Conservation (phyloP, 73 alveolate species). For the Breviolum minutum region DNA sequence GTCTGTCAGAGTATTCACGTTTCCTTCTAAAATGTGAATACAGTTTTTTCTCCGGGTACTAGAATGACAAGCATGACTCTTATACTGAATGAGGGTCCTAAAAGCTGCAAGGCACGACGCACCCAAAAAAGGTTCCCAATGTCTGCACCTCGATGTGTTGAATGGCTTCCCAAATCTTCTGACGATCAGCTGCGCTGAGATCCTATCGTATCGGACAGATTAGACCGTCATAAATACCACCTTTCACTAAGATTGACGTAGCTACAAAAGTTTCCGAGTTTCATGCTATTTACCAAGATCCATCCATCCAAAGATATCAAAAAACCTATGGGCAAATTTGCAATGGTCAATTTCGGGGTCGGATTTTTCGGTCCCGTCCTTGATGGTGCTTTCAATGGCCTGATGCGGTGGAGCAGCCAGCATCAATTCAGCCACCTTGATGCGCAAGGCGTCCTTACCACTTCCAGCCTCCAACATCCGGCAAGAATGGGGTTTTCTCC, state of each 20-base stretch:
- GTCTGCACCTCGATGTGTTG: neutral
- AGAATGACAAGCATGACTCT: no score
- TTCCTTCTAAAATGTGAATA: no score
- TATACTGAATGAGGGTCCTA: no score
- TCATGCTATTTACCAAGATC: neutral
- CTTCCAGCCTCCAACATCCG: neutral
- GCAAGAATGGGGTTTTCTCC: neutral
- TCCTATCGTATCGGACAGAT: neutral
- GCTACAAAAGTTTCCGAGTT: neutral
- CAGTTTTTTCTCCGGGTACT: no score
- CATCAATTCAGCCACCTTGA: conserved; percentile 21
- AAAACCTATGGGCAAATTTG: neutral
- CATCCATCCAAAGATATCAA: neutral
- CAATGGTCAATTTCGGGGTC: neutral
- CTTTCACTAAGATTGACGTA: neutral
- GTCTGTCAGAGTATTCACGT: no score
- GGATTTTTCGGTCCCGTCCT: no score
- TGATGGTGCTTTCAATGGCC: neutral
- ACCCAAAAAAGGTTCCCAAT: neutral
- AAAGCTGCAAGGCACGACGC: neutral
- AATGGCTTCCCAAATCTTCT: neutral
- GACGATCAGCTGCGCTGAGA: neutral
- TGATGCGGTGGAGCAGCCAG: neutral
- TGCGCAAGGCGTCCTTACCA: neutral
- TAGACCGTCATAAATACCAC: neutral